Conservation (phyloP, 2,329 filamentous ascomycete species). For the Penicillium brasilianum region DNA sequence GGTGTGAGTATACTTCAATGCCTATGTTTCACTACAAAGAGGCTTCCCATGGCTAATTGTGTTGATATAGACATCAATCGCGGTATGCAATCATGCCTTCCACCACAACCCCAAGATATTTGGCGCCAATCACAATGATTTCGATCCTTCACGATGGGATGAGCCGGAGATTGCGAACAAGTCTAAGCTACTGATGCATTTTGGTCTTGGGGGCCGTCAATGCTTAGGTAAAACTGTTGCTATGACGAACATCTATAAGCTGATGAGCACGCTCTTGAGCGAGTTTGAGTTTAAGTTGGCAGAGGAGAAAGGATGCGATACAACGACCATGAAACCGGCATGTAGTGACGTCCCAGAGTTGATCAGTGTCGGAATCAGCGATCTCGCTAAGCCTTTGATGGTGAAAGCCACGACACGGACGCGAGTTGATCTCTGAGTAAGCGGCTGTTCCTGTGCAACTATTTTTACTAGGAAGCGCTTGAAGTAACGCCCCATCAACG, state of each 20-base stretch:
- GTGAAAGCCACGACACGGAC: constrained; percentile 14
- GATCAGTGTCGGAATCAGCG: constrained; percentile 21
- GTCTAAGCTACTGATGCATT: constrained; percentile 41
- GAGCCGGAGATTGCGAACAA: constrained; percentile 20
- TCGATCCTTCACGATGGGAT: constrained; percentile 39
- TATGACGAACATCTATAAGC: constrained; percentile 42
- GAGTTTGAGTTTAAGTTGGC: constrained; percentile 41
- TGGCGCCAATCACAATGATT: constrained; percentile 40
- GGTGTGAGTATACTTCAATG: constrained; percentile 25
- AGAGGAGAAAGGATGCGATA: constrained; percentile 16
- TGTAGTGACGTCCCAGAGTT: constrained; percentile 9
- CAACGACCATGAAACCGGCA: not conserved
- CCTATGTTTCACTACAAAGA: not conserved
- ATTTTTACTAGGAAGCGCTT: not conserved
- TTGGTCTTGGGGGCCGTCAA: constrained; percentile 39
- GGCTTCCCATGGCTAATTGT: not conserved
- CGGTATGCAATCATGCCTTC: constrained; percentile 42
- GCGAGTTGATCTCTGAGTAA: not conserved
- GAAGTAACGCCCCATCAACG: too few relatives aligned
- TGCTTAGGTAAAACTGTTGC: constrained; percentile 46
- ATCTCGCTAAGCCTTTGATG: constrained; percentile 17
- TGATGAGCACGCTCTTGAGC: constrained; percentile 37
- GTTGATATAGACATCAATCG: constrained; percentile 35
- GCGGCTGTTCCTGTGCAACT: not conserved
- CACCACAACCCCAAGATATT: constrained; percentile 42